Base-by-base conservation (phyloP, 1,284 basidiomycete genomes). In the Ceratorhiza oryzae-sativae region DNA sequence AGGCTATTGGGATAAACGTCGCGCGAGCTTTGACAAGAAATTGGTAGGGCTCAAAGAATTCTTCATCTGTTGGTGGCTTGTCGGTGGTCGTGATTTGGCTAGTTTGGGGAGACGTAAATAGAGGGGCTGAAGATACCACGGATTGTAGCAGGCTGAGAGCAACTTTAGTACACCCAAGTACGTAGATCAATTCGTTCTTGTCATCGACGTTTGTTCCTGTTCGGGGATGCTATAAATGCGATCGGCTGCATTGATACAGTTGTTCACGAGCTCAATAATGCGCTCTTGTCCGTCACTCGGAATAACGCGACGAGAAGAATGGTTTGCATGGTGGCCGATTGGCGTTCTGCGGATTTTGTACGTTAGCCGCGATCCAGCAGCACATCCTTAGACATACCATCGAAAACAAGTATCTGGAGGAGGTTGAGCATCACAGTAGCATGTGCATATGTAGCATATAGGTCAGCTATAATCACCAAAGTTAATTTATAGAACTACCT, bases 61-160 rank as follows among this genome's bases (percentile, higher is more conserved):
- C 88, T 3, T 83, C 80, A 74, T 93, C 90, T 0, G 86, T 88
- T 36, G 91, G 89, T 77, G 88, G 87, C 80, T 91, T 93, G 80
- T 93, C 92, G 9, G 88, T 86, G n/a, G 88, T 90, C 67, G 86
- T 81, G 23, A 94, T 85, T 23, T 92, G 82, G 1, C 85, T 79
- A 0, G 95, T 97, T 79, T 98, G 95, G 0, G 88, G 85, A 12
- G 93, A 93, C 73, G 98, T 95, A 71, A 95, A 85, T 27, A 97
- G 83, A 13, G 92, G 87, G 76, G 91, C 92, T 36, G 91, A 87
- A 0, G 91, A 90, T 32, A 94, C 86, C 58, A 98, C 84, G 8
- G 90, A 88, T 72, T 88, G 85, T 36, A 98, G 82, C 41, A 98
- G 83, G 75, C 92, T 87, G 27, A 97, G 84, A 0, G 90, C 89